Base-by-base conservation (phyloP, 192 early-diverging fungal species). In the Dissophora ornata region DNA sequence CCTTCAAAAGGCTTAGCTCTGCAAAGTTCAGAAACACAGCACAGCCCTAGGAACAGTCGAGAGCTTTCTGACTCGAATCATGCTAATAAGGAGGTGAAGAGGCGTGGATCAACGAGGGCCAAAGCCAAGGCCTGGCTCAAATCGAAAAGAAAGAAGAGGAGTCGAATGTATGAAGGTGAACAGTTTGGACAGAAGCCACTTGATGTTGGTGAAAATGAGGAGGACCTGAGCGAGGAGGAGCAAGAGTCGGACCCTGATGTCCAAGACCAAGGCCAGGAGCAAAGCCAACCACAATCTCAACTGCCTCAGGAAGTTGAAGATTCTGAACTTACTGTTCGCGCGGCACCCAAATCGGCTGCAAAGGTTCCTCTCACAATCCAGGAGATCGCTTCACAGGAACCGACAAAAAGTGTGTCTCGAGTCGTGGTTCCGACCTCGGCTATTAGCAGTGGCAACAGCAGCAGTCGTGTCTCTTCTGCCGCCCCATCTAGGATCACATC, bases 71-170 rank as follows among this genome's bases (percentile, higher is more conserved):
- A 77, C 26, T 53, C 65, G 0, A 62, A 24, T 24, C 57, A 56
- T 13, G 38, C 4, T 18, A 24, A 26, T 47, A 77, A 62, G 30
- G 73, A 77, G 19, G 33, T 62, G 19, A 77, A 62, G 53, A 38
- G 64, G 16, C 64, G 59, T 25, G 59, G 65, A 22, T 67, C 73
- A 25, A 47, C 63, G 0, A 44, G 64, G 16, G 64, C 73, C 3
- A 77, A 77, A 34, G 65, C 73, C 22, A 77, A 77, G 30, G 73
- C 73, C 6, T 77, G 73, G 73, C 66, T 77, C 24, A 77, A 67
- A 22, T 36, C 64, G 3, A 77, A 77, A 12, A 46, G 52, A 29
- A 77, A 77, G 42, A 60, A 42, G 44, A 40, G 58, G 4, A 62
- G 58, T 42, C 33, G 59, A 6, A 25, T 45, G 4, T 26, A 26